A percentile compares a stretch with the other conserved stretches of the same genome.
Evolutionary conservation across 1,284 basidiomycete species (phyloP).

Genomic region (Phylloporus gajari): DNA sequence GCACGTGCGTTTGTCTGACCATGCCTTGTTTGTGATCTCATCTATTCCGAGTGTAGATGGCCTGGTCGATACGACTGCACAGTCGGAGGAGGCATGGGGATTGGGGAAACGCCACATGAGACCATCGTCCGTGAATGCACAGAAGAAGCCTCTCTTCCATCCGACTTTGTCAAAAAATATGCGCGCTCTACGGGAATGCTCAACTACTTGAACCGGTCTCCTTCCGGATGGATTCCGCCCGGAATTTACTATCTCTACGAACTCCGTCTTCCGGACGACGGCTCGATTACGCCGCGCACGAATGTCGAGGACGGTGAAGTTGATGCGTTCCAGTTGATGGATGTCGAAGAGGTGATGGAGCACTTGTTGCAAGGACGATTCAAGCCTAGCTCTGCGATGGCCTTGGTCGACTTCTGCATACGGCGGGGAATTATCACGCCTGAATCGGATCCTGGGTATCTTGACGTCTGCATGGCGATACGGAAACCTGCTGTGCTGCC

Average conservation of each 20-base stretch:
- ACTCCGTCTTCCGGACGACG: conserved; percentile 49
- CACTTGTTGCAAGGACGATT: conserved; percentile 55
- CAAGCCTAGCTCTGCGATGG: conserved; percentile 66
- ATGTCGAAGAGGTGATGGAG: conserved; percentile 48
- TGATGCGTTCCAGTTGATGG: conserved; percentile 53
- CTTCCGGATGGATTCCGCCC: conserved; percentile 53
- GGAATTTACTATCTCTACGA: conserved; percentile 57
- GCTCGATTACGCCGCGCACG: conserved; percentile 44
- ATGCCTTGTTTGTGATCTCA: conserved; percentile 2
- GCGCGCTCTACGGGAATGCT: conserved; percentile 49
- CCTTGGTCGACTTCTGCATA: conserved; percentile 63
- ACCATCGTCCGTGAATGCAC: conserved; percentile 53
- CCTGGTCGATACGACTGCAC: conserved; percentile 56
- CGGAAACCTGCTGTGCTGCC: conserved; percentile 18
- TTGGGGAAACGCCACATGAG: conserved; percentile 47
- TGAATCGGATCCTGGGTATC: conserved; percentile 53
- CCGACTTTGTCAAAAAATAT: conserved; percentile 43
- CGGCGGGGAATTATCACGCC: conserved; percentile 60
- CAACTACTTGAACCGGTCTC: conserved; percentile 52
- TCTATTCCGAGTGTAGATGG: conserved; percentile 41
- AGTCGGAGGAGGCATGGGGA: conserved; percentile 54
- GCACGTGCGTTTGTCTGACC: conserved; percentile 45
- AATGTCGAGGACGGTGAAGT: conserved; percentile 56
- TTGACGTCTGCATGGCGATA: conserved; percentile 47
- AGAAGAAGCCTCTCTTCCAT: conserved; percentile 54